Base-by-base conservation (phyloP, 306 rosid species). In the Hylodesmum podocarpum region DNA sequence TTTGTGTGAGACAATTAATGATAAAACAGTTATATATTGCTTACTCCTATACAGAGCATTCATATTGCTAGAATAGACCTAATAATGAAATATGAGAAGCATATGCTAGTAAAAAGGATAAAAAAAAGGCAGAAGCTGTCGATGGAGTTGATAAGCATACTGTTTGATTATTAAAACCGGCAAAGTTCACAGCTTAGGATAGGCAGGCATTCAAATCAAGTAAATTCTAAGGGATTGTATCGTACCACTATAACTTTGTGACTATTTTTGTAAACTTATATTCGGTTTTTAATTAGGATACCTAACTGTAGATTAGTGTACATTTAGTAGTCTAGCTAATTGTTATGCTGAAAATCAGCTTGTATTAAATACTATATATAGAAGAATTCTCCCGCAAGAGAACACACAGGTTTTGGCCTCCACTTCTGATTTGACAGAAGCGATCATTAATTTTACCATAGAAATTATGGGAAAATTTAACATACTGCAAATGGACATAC, bases 31-130 rank as follows among this genome's bases (percentile, higher is more conserved):
- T 11, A 55, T 44, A 68, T 29, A 44, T 41, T 29, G 39, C 21
- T 68, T 8, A 66, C 28, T 53, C 47, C 14, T 15, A 41, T 51
- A 77, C 18, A 16, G n/a, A 55, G 46, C 37, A 76, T 66, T 34
- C 66, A 76, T 37, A 25, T 53, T 40, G 50, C 15, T 66, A 39
- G 31, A 77, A 33, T 66, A 66, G 49, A 66, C 31, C 37, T 49
- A 65, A 15, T 15, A 64, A 9, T 39, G 12, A 25, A 73, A 57
- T 6, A 39, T 40, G 53, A 72, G 24, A 22, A 8, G 37, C 62
- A 39, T 15, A 27, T 36, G 19, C 36, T 78, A 11, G 47, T 14
- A 29, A 7, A 0, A 43, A 46, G 25, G 65, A 12, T 36, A 25
- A 24, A 39, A 77, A 36, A n/a, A 54, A 40, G 10, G 24, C 33